These are phyloP conservation scores for Areca catechu DNA, from an alignment of 176 grass and related monocot species.

Conservation along the genomic window DNA sequence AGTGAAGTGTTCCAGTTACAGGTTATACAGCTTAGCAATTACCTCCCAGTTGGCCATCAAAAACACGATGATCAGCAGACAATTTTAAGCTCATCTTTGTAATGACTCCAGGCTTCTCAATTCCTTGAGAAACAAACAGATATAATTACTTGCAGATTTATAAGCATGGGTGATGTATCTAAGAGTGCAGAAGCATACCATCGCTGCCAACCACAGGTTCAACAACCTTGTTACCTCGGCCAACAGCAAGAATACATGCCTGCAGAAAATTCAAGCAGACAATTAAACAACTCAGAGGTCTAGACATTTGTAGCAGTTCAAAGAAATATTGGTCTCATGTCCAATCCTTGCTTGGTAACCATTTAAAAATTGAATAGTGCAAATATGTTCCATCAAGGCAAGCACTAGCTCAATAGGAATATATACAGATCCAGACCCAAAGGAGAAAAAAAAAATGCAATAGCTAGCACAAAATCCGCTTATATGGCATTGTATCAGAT, in stretches of 20 bases:
- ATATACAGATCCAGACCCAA: too few species aligned
- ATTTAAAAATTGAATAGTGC: too few species aligned
- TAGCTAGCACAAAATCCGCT: too few species aligned
- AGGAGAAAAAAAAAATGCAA: too few species aligned
- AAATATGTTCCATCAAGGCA: too few species aligned
- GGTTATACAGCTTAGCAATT: constrained; percentile 8
- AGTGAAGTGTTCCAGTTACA: constrained; percentile 1
- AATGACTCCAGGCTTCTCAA: constrained; percentile 48
- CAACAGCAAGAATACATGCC: constrained; percentile 86
- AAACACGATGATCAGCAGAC: constrained; percentile 88
- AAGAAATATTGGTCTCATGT: background rate
- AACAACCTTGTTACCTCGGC: constrained; percentile 76
- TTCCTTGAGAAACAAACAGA: constrained; percentile 39
- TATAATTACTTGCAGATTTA: constrained; percentile 9
- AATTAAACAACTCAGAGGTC: too few species aligned
- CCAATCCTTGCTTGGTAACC: background rate
- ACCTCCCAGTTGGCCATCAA: constrained; percentile 85
- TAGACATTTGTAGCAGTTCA: constrained; percentile 12
- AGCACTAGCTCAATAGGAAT: too few species aligned
- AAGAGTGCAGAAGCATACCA: constrained; percentile 40
- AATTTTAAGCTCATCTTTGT: constrained; percentile 88
- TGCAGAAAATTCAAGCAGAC: constrained; percentile 12
- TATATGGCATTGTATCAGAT: too few species aligned
- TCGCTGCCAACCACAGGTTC: constrained; percentile 68
- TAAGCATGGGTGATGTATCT: constrained; percentile 1